These are phyloP conservation scores for Juglanconis oblonga DNA, from an alignment of 2,329 filamentous ascomycete genomes.

Conservation along the genomic window DNA sequence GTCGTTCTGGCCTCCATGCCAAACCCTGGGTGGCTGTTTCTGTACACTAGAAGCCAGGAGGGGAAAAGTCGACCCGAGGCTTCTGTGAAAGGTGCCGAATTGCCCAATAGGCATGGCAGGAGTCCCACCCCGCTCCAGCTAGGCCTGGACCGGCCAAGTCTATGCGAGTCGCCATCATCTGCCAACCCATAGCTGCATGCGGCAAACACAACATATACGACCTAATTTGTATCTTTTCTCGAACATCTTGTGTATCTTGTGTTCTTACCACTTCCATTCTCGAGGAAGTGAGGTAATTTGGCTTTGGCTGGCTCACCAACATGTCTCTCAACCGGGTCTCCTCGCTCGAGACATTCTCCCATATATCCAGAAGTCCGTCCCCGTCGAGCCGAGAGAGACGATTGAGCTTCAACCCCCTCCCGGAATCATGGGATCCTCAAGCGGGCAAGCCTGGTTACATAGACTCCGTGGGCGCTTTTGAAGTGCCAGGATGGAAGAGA, in stretches of 20 bases:
- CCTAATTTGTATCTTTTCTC: too few species aligned
- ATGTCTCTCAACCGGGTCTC: slow-evolving; percentile 54
- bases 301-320: too few species aligned
- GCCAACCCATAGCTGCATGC: background rate
- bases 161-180: background rate
- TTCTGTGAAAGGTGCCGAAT: background rate
- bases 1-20: too few species aligned
- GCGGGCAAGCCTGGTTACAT: slow-evolving; percentile 37
- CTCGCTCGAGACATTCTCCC: slow-evolving; percentile 52
- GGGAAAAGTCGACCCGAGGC: too few species aligned
- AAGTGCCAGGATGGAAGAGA: slow-evolving; percentile 53
- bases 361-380: slow-evolving; percentile 39
- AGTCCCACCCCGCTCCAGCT: background rate
- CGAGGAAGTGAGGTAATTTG: too few species aligned
- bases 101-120: background rate
- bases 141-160: background rate
- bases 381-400: slow-evolving; percentile 47
- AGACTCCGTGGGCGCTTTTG: slow-evolving; percentile 51
- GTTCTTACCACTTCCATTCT: too few species aligned
- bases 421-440: slow-evolving; percentile 48
- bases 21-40: too few species aligned
- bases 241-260: too few species aligned
- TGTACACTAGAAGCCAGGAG: too few species aligned
- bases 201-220: background rate
- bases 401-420: slow-evolving; percentile 54